Evolutionary conservation across 163 green algal species (phyloP), one percentile per base, ranked within the genome.

Genomic region (Chlorella variabilis): DNA sequence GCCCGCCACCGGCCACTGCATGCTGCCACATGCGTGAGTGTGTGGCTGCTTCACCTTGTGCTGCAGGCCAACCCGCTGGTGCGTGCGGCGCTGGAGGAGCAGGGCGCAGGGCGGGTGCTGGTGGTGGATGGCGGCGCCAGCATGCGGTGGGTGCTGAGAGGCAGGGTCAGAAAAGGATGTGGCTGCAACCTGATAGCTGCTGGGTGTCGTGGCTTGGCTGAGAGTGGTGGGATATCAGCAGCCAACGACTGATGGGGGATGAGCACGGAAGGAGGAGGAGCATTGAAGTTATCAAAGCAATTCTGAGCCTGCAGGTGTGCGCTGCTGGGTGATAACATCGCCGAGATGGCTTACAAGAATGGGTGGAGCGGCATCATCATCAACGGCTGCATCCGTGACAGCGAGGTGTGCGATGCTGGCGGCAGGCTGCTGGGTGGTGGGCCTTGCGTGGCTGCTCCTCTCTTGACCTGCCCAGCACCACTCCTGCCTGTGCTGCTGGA

Each of bases 331-430:
- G 96, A 98, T 83, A 98, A 97, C 79, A 93, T 99, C 29, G 96
- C 95, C 6, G 92, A 91, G 54, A 95, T 96, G 89, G 96, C 86
- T 1, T 83, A 89, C 71, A 94, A 94, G 65, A 99, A 99, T 80
- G 95, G 96, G 36, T 99, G 96, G 96, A 91, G 95, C 81, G 96
- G 96, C 58, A 94, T 99, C 82, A 93, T 99, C 73, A 91, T 99
- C 74, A 93, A 98, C 84, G 96, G 96, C 65, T 99, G 94, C 92
- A 95, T 99, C 56, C 85, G 96, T 20, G 96, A 99, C 89, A 94
- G 88, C 25, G 77, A 27, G 73, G 73, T 80, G 38, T 1, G 48
- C 2, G 15, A 7, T 29, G 59, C 15, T 15, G 4, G 34, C 11
- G 45, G 11, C 54, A 9, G 23, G 54, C 54, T 63, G 54, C 54